Conservation (phyloP, 306 rosid genomes). For the Cyclanthera cordifolia region DNA sequence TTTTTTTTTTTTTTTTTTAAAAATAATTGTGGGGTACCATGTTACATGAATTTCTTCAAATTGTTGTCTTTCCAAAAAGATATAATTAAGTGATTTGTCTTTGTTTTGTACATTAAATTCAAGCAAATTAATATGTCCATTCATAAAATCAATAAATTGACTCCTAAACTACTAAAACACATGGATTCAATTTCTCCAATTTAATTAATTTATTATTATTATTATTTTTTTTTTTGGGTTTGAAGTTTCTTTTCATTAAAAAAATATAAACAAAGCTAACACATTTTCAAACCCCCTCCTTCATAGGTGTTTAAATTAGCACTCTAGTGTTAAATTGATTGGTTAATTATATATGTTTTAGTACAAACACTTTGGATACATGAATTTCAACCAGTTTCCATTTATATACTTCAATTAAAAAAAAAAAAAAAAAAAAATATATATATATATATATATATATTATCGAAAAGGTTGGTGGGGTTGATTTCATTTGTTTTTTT, state of each 20-base stretch:
- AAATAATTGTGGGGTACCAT: neutral
- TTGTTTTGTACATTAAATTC: neutral
- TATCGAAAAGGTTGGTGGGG: too few species aligned
- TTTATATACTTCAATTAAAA: too few species aligned
- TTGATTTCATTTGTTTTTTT: too few species aligned
- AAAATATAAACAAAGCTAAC: neutral
- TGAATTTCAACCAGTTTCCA: too few species aligned
- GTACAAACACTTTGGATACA: too few species aligned
- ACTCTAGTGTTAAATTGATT: too few species aligned
- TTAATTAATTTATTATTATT: too few species aligned
- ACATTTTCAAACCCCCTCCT: too few species aligned
- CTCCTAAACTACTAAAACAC: conserved; percentile 2
- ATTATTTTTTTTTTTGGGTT: neutral
- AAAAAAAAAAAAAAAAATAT: too few species aligned
- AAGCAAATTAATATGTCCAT: neutral
- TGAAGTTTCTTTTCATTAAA: neutral
- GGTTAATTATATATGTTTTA: too few species aligned
- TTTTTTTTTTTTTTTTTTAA: neutral
- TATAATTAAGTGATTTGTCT: neutral
- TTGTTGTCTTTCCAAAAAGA: neutral
- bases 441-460: too few species aligned
- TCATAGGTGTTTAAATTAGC: too few species aligned
- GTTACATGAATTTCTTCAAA: neutral
- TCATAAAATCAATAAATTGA: neutral
- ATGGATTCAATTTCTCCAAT: neutral